A percentile compares a stretch with the other conserved stretches of the same genome.
Conservation (phyloP, 2,329 filamentous ascomycete genomes). For the Apiospora malaysiana region DNA sequence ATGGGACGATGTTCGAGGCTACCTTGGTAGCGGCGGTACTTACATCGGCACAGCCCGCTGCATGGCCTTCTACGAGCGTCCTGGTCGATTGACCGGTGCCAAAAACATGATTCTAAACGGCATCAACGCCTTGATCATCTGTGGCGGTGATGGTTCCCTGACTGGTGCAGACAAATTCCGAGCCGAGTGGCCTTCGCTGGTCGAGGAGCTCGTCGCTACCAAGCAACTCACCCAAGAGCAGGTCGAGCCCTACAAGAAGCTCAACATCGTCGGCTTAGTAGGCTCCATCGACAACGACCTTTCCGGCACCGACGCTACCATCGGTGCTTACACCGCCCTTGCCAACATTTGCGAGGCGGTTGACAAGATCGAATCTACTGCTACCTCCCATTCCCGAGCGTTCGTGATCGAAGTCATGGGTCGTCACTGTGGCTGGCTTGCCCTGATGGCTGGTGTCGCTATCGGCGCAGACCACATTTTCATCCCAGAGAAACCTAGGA, state of each 20-base stretch:
- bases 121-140: conserved; percentile 95
- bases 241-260: conserved; percentile 76
- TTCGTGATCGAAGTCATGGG: conserved; percentile 99
- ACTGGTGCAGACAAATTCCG: conserved; percentile 96
- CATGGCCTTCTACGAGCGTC: conserved; percentile 88
- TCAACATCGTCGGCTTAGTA: conserved; percentile 96
- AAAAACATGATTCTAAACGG: conserved; percentile 94
- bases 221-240: conserved; percentile 75
- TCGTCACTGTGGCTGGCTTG: conserved; percentile 95
- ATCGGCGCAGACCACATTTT: conserved; percentile 97
- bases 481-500: conserved; percentile 90
- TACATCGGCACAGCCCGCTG: conserved; percentile 95
- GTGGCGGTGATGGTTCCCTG: conserved; percentile 93
- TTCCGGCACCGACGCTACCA: conserved; percentile 95
- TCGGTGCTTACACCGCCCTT: conserved; percentile 94
- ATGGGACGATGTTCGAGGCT: conserved; percentile 95
- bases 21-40: conserved; percentile 91
- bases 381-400: conserved; percentile 89
- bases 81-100: conserved; percentile 82
- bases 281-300: conserved; percentile 99
- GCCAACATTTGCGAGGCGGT: conserved; percentile 94
- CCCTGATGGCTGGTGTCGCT: conserved; percentile 92
- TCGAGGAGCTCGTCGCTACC: conserved; percentile 81
- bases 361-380: conserved; percentile 95
- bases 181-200: conserved; percentile 85